A percentile compares a stretch with the other conserved stretches of the same genome.
phyloP scores from a whole-genome alignment of 768 basidiomycete species.

The Termitomyces sp. region DNA sequence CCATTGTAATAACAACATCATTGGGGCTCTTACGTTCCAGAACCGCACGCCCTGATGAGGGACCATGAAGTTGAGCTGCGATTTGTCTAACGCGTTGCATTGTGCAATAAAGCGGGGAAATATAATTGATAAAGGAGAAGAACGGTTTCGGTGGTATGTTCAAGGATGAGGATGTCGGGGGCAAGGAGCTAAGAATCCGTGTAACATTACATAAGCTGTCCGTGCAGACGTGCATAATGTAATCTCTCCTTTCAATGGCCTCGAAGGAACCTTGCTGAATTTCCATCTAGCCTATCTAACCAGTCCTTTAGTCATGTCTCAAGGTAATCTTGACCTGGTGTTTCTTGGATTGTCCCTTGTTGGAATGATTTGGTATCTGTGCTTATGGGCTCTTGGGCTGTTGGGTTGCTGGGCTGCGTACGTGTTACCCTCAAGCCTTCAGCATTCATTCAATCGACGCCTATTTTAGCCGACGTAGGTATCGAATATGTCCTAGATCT shows the following conservation, averaged over 20 bases:
- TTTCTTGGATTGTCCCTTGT: slow-evolving; percentile 28
- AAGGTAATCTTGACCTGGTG: background rate
- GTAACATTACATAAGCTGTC: no score
- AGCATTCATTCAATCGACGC: background rate
- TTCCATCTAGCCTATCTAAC: background rate
- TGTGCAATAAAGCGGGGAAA: background rate
- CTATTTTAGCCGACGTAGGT: slow-evolving; percentile 62
- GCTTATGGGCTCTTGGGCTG: slow-evolving; percentile 60
- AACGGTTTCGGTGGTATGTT: background rate
- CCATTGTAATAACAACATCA: slow-evolving; percentile 81
- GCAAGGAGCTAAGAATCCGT: no score
- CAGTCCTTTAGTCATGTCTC: background rate
- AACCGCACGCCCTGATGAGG: slow-evolving; percentile 40
- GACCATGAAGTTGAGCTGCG: slow-evolving; percentile 46
- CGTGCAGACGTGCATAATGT: no score
- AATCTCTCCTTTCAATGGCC: no score
- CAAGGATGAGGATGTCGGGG: background rate
- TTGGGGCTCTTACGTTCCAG: slow-evolving; percentile 59
- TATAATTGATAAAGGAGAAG: background rate
- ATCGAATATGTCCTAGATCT: slow-evolving; percentile 61
- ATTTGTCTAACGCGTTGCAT: slow-evolving; percentile 70
- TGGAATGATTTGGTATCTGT: slow-evolving; percentile 55
- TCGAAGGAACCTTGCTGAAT: no score
- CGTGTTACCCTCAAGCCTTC: slow-evolving; percentile 21
- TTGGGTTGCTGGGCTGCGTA: slow-evolving; percentile 70